Evolutionary conservation across 2,329 filamentous ascomycete genomes (phyloP), one percentile per base, ranked within the genome.

Genomic region (Hymenoscyphus repandus): DNA sequence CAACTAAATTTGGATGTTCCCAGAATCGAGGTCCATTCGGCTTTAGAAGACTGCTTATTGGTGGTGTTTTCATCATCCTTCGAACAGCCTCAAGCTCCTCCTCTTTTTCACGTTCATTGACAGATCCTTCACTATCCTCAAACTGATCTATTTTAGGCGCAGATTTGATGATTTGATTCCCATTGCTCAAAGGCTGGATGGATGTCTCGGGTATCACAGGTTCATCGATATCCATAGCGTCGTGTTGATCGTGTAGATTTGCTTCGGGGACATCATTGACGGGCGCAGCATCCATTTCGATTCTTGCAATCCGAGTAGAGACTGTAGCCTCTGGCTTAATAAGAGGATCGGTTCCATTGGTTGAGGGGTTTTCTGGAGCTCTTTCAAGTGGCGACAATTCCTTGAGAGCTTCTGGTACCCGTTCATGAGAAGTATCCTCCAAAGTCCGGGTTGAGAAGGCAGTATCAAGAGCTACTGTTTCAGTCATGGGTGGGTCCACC

Each of bases 31-130:
- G 58, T 9, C 43, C 50, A 22, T 54, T 48, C 37, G 60, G 55
- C 5, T 53, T 60, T 13, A 61, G 64, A 10, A 67, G 47, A 38
- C 51, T 58, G 11, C 53, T 57, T 12, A 61, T 44, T 4, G 64
- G 55, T 1, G 65, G 65, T 2, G 65, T 67, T 38, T 58, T 60
- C 58, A 66, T 66, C n/a, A 52, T 55, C 18, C 56, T 58, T 11
- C 62, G 55, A 5, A 66, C 63, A 17, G 55, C 50, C 44, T 58
- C 61, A 18, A 62, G 51, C 15, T 53, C 50, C 32, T 60, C 57
- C 13, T 53, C 38, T 39, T 53, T 54, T 47, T 62, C 61, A 34
- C 50, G 47, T 48, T 56, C 57, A n/a, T 49, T 56, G 42, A 53
- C 20, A 12, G 61, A 57, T 31, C 48, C 55, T n/a, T 62, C 58